Conservation (phyloP, 2,329 filamentous ascomycete species). For the Monosporascus sp. region DNA sequence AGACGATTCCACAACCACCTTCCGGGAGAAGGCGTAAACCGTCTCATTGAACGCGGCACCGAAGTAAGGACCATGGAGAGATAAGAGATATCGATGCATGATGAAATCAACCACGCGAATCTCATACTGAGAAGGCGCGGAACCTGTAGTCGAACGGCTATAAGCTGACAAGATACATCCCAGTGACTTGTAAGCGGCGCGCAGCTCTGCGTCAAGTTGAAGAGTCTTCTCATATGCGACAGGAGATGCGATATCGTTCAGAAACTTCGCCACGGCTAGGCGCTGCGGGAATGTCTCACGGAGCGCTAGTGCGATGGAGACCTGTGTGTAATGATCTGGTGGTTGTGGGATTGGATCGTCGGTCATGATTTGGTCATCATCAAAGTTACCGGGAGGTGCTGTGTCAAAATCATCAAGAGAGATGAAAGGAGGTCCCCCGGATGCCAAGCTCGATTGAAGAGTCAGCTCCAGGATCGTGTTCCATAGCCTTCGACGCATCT, state of each 20-base stretch:
- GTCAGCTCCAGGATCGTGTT: conserved; percentile 45
- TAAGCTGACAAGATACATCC: conserved; percentile 25
- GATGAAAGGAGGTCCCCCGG: conserved; percentile 41
- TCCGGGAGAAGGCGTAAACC: conserved; percentile 42
- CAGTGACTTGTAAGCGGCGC: conserved; percentile 34
- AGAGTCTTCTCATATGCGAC: conserved; percentile 37
- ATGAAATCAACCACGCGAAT: conserved; percentile 40
- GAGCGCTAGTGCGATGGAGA: conserved; percentile 35
- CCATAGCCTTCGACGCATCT: conserved; percentile 48
- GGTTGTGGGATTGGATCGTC: conserved; percentile 26
- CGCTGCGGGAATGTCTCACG: conserved; percentile 35
- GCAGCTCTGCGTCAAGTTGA: conserved; percentile 34
- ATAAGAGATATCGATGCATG: conserved; percentile 46
- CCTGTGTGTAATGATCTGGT: conserved; percentile 32
- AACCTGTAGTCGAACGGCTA: neutral
- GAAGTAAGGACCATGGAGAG: conserved; percentile 49
- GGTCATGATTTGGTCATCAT: conserved; percentile 41
- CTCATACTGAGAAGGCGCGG: conserved; percentile 28
- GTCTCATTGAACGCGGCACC: conserved; percentile 31
- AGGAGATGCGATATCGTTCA: conserved; percentile 33
- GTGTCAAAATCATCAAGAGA: conserved; percentile 42
- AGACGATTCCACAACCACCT: conserved; percentile 39
- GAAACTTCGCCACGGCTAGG: conserved; percentile 31
- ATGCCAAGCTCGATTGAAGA: conserved; percentile 38
- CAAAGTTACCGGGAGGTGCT: conserved; percentile 40